Percentiles rank a stretch among this genome's conserved stretches.
These are phyloP conservation scores for Lentithecium fluviatile DNA, from an alignment of 495 filamentous ascomycete species.

Conservation along the genomic window DNA sequence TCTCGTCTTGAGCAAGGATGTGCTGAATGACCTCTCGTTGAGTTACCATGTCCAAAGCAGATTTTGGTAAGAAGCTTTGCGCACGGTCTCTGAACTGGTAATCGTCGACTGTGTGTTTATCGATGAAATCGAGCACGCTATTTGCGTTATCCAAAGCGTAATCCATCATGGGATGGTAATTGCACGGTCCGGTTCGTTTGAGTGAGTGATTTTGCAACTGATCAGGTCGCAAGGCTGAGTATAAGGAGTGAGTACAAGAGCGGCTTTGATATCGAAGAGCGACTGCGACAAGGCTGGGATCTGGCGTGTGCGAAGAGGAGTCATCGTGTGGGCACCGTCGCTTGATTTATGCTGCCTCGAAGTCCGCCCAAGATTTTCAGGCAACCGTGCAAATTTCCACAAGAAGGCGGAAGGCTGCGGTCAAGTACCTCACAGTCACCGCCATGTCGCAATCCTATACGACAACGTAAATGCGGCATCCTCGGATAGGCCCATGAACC, in stretches of 20 bases:
- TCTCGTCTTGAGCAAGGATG: background rate
- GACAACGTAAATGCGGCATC: no score
- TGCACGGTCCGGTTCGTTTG: no score
- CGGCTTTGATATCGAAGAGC: no score
- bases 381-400: background rate
- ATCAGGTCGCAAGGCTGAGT: background rate
- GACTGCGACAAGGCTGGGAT: background rate
- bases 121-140: background rate
- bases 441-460: no score
- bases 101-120: background rate
- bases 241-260: no score
- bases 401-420: background rate
- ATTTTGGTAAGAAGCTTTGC: conserved; percentile 4
- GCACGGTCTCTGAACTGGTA: background rate
- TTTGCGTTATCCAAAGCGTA: background rate
- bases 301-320: background rate
- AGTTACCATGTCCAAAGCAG: conserved; percentile 3
- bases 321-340: background rate
- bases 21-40: background rate
- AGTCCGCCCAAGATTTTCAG: background rate
- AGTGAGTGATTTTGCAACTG: no score
- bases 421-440: background rate
- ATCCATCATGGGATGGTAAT: background rate
- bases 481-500: no score
- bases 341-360: background rate